Evolutionary conservation across 768 basidiomycete species (phyloP).

Genomic region (Tulasnella sp.): DNA sequence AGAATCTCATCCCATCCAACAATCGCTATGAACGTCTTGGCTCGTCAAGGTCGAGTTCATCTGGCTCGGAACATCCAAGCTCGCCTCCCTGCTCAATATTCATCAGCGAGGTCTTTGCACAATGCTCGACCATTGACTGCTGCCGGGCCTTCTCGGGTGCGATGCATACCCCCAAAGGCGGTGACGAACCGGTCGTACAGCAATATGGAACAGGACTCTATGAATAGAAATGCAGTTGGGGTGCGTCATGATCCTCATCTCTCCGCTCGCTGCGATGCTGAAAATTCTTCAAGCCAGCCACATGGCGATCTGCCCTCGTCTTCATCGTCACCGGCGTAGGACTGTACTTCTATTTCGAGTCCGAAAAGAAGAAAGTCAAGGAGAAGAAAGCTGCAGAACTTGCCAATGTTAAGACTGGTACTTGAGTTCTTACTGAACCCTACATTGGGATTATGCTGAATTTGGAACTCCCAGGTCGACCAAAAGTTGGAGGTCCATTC

Average conservation of each 20-base stretch:
- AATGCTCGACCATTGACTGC: background rate
- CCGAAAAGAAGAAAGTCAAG: slow-evolving; percentile 78
- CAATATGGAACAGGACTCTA: slow-evolving; percentile 23
- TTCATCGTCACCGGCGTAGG: slow-evolving; percentile 84
- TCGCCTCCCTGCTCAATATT: background rate
- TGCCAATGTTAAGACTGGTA: slow-evolving; percentile 28
- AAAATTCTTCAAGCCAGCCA: slow-evolving; percentile 71
- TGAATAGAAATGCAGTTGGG: slow-evolving; percentile 32
- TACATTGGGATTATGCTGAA: background rate
- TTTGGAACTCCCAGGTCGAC: background rate
- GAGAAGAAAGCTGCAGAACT: slow-evolving; percentile 67
- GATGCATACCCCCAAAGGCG: background rate
- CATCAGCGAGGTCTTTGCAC: background rate
- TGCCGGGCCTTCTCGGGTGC: background rate
- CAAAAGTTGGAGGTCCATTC: slow-evolving; percentile 92
- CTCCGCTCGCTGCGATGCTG: background rate
- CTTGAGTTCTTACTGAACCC: slow-evolving; percentile 38
- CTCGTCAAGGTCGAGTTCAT: background rate
- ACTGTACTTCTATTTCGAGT: slow-evolving; percentile 84
- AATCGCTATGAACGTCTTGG: slow-evolving; percentile 12
- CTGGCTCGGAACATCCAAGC: background rate
- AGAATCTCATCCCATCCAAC: background rate
- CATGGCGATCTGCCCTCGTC: slow-evolving; percentile 77
- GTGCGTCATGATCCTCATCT: slow-evolving; percentile 18
- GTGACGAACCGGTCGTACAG: background rate